A percentile compares a stretch with the other conserved stretches of the same genome.
Evolutionary conservation across 139 green algal species (phyloP).

Genomic region (Dunaliella primolecta): DNA sequence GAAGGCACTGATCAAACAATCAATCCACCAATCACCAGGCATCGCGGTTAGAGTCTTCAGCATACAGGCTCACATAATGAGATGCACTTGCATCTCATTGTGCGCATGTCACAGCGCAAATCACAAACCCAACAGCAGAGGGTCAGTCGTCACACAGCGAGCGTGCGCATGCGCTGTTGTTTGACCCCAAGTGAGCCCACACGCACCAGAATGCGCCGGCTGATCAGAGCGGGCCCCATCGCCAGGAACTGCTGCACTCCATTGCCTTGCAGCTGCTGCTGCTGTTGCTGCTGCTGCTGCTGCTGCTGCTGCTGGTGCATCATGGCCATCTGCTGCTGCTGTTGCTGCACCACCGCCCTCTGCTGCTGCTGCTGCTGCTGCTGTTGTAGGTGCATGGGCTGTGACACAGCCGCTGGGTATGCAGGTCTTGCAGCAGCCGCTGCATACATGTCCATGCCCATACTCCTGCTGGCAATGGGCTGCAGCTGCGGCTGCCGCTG

Average conservation of each 20-base stretch:
- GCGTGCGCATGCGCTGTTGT: too few species aligned
- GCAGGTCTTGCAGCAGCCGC: background rate
- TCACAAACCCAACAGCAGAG: too few species aligned
- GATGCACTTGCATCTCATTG: too few species aligned
- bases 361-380: constrained; percentile 10
- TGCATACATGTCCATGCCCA: background rate
- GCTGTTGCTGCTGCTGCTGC: constrained; percentile 7
- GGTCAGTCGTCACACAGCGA: too few species aligned
- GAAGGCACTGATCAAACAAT: too few species aligned
- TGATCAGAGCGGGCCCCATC: background rate
- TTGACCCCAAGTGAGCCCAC: too few species aligned
- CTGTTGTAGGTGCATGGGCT: background rate
- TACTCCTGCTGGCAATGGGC: background rate
- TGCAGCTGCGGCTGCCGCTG: background rate
- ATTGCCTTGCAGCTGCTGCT: background rate
- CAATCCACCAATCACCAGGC: too few species aligned
- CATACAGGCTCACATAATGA: too few species aligned
- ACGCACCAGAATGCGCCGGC: background rate
- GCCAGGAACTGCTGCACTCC: constrained; percentile 5
- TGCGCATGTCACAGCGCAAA: too few species aligned
- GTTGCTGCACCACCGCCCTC: too few species aligned
- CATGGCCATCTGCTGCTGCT: background rate
- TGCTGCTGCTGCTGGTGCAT: background rate
- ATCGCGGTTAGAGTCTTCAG: too few species aligned
- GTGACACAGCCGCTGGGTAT: background rate